A percentile compares a stretch with the other conserved stretches of the same genome.
Evolutionary conservation across 2,329 filamentous ascomycete genomes (phyloP).

Genomic region (Alternaria sp.): DNA sequence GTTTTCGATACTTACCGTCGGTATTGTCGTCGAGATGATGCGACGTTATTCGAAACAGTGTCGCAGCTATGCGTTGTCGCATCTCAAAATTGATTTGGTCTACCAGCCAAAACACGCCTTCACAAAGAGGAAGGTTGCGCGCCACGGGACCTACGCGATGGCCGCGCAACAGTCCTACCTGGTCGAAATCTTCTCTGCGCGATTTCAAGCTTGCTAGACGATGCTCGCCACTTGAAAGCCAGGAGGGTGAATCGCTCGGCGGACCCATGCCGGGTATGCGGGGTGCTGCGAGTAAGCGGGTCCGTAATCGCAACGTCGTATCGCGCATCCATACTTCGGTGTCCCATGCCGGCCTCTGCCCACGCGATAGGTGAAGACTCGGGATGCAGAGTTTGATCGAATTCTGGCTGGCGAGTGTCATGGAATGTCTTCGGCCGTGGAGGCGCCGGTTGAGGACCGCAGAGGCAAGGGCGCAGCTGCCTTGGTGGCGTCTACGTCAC

Average conservation of each 20-base stretch:
- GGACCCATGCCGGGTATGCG: constrained; percentile 3
- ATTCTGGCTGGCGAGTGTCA: background rate
- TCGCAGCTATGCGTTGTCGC: background rate
- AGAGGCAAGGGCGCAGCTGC: constrained; percentile 12
- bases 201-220: background rate
- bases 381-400: background rate
- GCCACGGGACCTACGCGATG: background rate
- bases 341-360: background rate
- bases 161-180: background rate
- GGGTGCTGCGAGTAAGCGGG: constrained; percentile 17
- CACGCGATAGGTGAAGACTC: background rate
- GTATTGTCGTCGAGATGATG: background rate
- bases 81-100: background rate
- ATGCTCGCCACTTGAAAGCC: constrained; percentile 20
- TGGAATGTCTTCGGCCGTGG: background rate
- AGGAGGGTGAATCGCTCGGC: background rate
- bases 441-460: constrained; percentile 22
- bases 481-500: constrained; percentile 11
- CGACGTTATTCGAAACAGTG: background rate
- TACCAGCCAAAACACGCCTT: background rate
- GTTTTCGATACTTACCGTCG: background rate
- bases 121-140: background rate
- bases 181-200: background rate
- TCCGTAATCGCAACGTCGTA: constrained; percentile 10
- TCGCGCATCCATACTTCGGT: constrained; percentile 6